Conservation (phyloP, 805 yeast species). For the Candida manassasensis region DNA sequence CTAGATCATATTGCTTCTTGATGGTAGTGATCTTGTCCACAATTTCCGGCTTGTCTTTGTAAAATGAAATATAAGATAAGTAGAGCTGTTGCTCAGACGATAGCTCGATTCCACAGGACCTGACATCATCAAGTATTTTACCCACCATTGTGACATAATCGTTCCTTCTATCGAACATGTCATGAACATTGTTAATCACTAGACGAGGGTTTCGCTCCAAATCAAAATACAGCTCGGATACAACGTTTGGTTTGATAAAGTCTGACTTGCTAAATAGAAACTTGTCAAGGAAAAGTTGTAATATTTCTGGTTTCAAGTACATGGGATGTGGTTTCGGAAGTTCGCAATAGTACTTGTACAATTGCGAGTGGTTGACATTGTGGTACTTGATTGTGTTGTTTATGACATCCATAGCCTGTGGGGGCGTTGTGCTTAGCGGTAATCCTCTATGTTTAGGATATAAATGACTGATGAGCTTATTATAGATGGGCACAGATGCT, state of each 20-base stretch:
- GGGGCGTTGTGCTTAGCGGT: slow-evolving; percentile 2
- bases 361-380: slow-evolving; percentile 19
- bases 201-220: slow-evolving; percentile 2
- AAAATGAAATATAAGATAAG: slow-evolving; percentile 26
- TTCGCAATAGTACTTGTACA: slow-evolving; percentile 22
- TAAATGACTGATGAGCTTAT: slow-evolving; percentile 13
- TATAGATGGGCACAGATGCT: neutral
- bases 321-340: slow-evolving; percentile 23
- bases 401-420: slow-evolving; percentile 5
- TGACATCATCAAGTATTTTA: slow-evolving; percentile 25
- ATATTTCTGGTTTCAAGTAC: slow-evolving; percentile 20
- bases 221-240: slow-evolving; percentile 6
- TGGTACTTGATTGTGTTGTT: slow-evolving; percentile 12
- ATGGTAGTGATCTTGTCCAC: slow-evolving; percentile 10
- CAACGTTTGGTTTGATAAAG: slow-evolving; percentile 23
- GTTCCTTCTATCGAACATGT: slow-evolving; percentile 17
- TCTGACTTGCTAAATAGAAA: slow-evolving; percentile 19
- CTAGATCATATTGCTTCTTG: slow-evolving; percentile 5
- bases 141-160: slow-evolving; percentile 18
- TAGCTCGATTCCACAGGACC: slow-evolving; percentile 20
- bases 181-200: slow-evolving; percentile 11
- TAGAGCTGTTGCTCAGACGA: slow-evolving; percentile 25
- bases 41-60: slow-evolving; percentile 24
- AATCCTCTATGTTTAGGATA: slow-evolving; percentile 13
- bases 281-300: slow-evolving; percentile 23